phyloP scores from a whole-genome alignment of 257 asterid genomes.

The Ehretia macrophylla region DNA sequence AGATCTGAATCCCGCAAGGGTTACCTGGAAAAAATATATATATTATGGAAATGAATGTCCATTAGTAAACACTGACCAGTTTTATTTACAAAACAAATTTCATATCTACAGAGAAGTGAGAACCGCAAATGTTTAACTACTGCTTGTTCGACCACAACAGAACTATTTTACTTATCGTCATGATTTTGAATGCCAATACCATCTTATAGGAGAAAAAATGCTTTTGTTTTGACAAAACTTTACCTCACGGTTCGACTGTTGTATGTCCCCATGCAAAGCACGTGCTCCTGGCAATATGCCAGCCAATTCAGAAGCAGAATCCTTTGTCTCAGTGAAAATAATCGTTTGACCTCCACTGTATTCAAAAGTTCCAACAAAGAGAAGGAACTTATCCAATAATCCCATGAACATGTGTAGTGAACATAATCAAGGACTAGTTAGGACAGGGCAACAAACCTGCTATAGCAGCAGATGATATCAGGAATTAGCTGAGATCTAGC shows the following conservation, averaged over 20 bases:
- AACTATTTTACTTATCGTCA: too few species aligned
- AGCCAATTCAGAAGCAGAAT: slow-evolving; percentile 82
- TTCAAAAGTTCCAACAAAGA: slow-evolving; percentile 10
- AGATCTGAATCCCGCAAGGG: slow-evolving; percentile 82
- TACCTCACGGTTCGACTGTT: slow-evolving; percentile 95
- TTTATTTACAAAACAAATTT: not conserved
- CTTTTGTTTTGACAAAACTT: slow-evolving; percentile 5
- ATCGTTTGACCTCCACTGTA: slow-evolving; percentile 98
- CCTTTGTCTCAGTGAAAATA: slow-evolving; percentile 91
- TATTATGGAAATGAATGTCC: too few species aligned
- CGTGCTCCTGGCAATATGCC: slow-evolving; percentile 93
- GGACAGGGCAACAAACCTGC: slow-evolving; percentile 81
- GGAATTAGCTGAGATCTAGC: slow-evolving; percentile 93
- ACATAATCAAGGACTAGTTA: too few species aligned
- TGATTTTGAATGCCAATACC: not conserved
- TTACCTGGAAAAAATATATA: slow-evolving; percentile 60
- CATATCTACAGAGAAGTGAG: too few species aligned
- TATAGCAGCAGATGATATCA: slow-evolving; percentile 85
- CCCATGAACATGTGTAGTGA: too few species aligned
- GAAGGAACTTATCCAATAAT: not conserved
- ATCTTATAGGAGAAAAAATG: too few species aligned
- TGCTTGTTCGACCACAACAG: too few species aligned
- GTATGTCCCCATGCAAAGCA: slow-evolving; percentile 97
- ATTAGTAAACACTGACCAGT: not conserved
- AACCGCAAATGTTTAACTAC: too few species aligned